These are phyloP conservation scores for Casuarina equisetifolia DNA, from an alignment of 306 rosid genomes.

Conservation along the genomic window DNA sequence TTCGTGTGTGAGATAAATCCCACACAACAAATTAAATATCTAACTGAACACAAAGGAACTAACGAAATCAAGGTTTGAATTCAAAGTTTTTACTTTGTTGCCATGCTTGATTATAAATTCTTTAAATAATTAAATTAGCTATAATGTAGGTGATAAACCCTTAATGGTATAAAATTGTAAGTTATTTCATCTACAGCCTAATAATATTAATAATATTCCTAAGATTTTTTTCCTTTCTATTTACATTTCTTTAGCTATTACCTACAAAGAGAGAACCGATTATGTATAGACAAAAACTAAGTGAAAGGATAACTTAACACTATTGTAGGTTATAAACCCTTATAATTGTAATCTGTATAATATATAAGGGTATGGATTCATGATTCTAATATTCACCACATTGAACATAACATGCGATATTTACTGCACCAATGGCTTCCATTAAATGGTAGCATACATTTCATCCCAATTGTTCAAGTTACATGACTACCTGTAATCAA, in stretches of 20 bases:
- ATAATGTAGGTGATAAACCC: no score
- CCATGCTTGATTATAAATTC: no score
- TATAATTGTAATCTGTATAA: background rate
- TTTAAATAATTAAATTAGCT: no score
- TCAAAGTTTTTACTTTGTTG: no score
- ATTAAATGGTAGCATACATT: background rate
- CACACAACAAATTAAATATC: no score
- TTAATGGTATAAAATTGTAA: no score
- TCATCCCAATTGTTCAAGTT: background rate
- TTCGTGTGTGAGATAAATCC: no score
- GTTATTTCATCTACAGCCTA: no score
- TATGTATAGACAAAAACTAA: background rate
- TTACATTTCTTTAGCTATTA: background rate
- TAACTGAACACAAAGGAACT: no score
- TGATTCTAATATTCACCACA: background rate
- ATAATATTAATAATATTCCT: background rate
- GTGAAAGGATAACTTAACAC: background rate
- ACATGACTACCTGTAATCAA: background rate
- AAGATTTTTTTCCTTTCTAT: background rate
- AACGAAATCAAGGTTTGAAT: no score
- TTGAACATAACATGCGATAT: background rate
- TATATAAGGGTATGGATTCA: background rate
- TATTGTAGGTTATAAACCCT: background rate
- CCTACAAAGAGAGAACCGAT: background rate
- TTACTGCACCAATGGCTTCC: background rate